phyloP scores from a whole-genome alignment of 73 alveolate species.

The Paramecium primaurelia region DNA sequence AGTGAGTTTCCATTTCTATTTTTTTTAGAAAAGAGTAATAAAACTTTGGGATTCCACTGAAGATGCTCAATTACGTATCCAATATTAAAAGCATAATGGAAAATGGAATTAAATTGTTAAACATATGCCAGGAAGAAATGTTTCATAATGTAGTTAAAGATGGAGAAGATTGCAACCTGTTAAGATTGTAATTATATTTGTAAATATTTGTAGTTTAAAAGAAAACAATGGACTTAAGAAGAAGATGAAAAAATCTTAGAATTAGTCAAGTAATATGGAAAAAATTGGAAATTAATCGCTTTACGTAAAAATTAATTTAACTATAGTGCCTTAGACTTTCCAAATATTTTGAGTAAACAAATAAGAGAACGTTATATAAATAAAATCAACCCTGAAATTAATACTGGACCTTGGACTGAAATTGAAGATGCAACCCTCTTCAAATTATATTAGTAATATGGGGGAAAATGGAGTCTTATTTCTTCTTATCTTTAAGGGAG shows the following conservation, averaged over 20 bases:
- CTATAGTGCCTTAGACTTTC: slow-evolving; percentile 47
- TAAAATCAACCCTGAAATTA: slow-evolving; percentile 93
- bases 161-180: slow-evolving; percentile 58
- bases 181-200: background rate
- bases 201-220: background rate
- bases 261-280: slow-evolving; percentile 46
- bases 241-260: slow-evolving; percentile 50
- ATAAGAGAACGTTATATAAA: slow-evolving; percentile 97
- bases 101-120: slow-evolving; percentile 58
- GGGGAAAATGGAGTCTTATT: slow-evolving; percentile 56
- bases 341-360: slow-evolving; percentile 81
- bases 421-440: slow-evolving; percentile 74
- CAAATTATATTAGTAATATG: slow-evolving; percentile 20
- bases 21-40: background rate
- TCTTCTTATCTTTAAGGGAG: slow-evolving; percentile 53
- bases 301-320: slow-evolving; percentile 36
- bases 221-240: slow-evolving; percentile 56
- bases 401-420: slow-evolving; percentile 85
- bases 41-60: slow-evolving; percentile 31
- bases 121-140: slow-evolving; percentile 62
- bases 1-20: background rate
- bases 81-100: slow-evolving; percentile 1
- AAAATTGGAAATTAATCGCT: slow-evolving; percentile 60
- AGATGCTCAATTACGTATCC: slow-evolving; percentile 4
- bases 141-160: slow-evolving; percentile 50